A percentile compares a stretch with the other conserved stretches of the same genome.
phyloP scores from a whole-genome alignment of 164 flowering plant genomes.

The Kingdonia uniflora region DNA sequence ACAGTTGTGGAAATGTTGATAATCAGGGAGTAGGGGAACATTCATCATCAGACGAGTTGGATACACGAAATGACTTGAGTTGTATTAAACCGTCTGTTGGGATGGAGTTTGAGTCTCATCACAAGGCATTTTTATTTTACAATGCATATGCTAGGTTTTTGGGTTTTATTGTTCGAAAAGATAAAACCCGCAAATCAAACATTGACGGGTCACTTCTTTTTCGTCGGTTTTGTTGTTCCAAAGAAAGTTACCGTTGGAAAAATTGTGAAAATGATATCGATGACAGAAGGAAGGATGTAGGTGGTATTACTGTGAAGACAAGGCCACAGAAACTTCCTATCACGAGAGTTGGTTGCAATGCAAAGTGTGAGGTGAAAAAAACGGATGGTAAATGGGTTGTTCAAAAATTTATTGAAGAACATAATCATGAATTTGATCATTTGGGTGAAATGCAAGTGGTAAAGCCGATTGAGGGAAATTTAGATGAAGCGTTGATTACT shows the following conservation, averaged over 20 bases:
- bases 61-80: slow-evolving; percentile 2
- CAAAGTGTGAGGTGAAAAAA: slow-evolving; percentile 13
- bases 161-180: slow-evolving; percentile 14
- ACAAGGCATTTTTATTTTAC: slow-evolving; percentile 13
- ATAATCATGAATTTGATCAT: slow-evolving; percentile 14
- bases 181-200: slow-evolving; percentile 14
- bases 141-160: slow-evolving; percentile 14
- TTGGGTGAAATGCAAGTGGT: slow-evolving; percentile 6
- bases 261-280: slow-evolving; percentile 9
- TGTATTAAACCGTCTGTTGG: slow-evolving; percentile 12
- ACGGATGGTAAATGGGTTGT: slow-evolving; percentile 15
- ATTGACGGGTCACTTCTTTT: slow-evolving; percentile 14
- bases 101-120: slow-evolving; percentile 17
- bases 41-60: slow-evolving; percentile 6
- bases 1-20: slow-evolving; percentile 1
- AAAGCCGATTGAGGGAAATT: slow-evolving; percentile 3
- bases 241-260: slow-evolving; percentile 14
- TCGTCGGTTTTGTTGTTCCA: slow-evolving; percentile 15
- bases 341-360: slow-evolving; percentile 16
- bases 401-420: slow-evolving; percentile 15
- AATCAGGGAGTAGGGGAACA: slow-evolving; percentile 10
- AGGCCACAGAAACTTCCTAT: slow-evolving; percentile 9
- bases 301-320: slow-evolving; percentile 10
- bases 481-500: neutral
- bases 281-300: slow-evolving; percentile 10